Base-by-base conservation (phyloP, 1,284 basidiomycete species). In the Heterobasidion occidentale region DNA sequence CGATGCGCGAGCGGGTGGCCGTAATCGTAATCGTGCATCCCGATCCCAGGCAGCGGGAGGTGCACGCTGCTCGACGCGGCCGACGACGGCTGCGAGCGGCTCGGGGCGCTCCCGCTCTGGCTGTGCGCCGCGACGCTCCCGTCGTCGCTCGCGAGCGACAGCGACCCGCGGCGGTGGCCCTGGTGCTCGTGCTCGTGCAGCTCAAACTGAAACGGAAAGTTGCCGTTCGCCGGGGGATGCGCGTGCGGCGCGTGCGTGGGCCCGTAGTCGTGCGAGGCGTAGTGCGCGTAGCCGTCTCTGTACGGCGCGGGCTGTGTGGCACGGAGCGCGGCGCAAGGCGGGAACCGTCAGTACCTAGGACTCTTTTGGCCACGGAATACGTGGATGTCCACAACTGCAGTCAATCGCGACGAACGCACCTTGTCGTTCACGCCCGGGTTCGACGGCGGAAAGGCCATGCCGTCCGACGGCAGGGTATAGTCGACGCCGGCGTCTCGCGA, bases 1-100 rank as follows among this genome's bases (percentile, higher is more conserved):
- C 7, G 34, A 42, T 35, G 48, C 6, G 47, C 17, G 36, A 27
- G 33, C n/a, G 46, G 47, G 12, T 51, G 36, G 7, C 42, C 36
- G 33, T 50, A 50, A 3, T 53, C 36, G 33, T 50, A 50, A 3
- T 53, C 36, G 7, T 47, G 49, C 15, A 54, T 38, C 15, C 36
- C 36, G 45, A 35, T 48, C 34, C 27, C 49, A 3, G 48, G 42
- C 7, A 74, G 60, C 7, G 76, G 76, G 19, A 78, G 71, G 60
- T 78, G 74, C 9, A 71, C 66, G 34, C 59, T 72, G 1, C 73
- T 74, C 12, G 75, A 76, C 3, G 76, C 55, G 35, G 77, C 74
- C 46, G 68, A 68, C 7, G 65, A 65, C 46, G 66, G 65, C 34
- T 68, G 63, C 2, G 69, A 67, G 1, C 63, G 71, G 55, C 66